These are phyloP conservation scores for Epichloe elymi DNA, from an alignment of 2,329 filamentous ascomycete species.

Conservation along the genomic window DNA sequence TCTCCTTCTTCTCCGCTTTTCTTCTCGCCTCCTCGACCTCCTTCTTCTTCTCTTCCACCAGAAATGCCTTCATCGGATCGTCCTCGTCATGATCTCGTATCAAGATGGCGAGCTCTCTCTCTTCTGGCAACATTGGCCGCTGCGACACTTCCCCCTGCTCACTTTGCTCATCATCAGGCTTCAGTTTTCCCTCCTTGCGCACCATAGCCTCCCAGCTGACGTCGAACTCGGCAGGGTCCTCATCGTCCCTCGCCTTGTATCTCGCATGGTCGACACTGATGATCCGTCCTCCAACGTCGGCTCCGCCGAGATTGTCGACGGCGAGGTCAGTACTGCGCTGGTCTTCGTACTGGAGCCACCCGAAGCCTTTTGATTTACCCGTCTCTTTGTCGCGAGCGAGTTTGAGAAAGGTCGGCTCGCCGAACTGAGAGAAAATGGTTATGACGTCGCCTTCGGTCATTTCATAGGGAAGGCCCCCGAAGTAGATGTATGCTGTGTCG, in stretches of 20 bases:
- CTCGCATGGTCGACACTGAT: slow-evolving; percentile 84
- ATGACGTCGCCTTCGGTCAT: slow-evolving; percentile 91
- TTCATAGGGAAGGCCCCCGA: slow-evolving; percentile 90
- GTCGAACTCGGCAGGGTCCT: slow-evolving; percentile 46
- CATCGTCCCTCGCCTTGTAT: slow-evolving; percentile 79
- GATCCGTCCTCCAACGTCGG: slow-evolving; percentile 66
- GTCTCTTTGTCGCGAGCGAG: slow-evolving; percentile 91
- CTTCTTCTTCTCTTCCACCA: slow-evolving; percentile 84
- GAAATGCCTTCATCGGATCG: slow-evolving; percentile 89
- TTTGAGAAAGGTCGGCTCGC: slow-evolving; percentile 87
- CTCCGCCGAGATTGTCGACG: slow-evolving; percentile 87
- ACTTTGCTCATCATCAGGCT: slow-evolving; percentile 31
- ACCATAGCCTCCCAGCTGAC: slow-evolving; percentile 48
- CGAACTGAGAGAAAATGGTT: slow-evolving; percentile 93
- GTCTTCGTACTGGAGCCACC: slow-evolving; percentile 96
- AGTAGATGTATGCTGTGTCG: slow-evolving; percentile 93
- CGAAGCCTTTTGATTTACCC: slow-evolving; percentile 84
- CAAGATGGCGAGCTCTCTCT: slow-evolving; percentile 63
- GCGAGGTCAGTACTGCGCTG: slow-evolving; percentile 91
- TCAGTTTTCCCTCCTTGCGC: slow-evolving; percentile 34
- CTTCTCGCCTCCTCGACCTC: slow-evolving; percentile 61
- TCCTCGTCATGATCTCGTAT: slow-evolving; percentile 80
- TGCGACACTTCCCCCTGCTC: slow-evolving; percentile 33
- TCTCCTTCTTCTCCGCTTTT: slow-evolving; percentile 34
- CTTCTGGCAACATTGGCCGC: slow-evolving; percentile 63